Evolutionary conservation across 2,329 filamentous ascomycete species (phyloP).

Genomic region (Apiospora koreana): DNA sequence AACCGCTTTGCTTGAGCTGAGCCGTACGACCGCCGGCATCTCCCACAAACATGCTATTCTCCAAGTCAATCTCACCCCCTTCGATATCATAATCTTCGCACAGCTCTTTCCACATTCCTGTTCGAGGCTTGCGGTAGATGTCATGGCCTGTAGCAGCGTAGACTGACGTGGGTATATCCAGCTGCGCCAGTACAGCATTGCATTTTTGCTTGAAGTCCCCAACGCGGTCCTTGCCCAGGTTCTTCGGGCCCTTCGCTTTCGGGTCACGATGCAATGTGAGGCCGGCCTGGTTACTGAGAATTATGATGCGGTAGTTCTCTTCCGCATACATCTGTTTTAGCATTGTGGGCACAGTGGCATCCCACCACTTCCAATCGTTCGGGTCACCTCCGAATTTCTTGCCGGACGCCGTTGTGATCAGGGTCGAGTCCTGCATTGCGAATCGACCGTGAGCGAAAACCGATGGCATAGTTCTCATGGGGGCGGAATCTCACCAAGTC

Average conservation of each 20-base stretch:
- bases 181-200: constrained; percentile 64
- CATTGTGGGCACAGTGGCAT: constrained; percentile 65
- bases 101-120: constrained; percentile 79
- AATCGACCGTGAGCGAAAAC: constrained; percentile 11
- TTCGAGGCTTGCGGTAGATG: constrained; percentile 80
- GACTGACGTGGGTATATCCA: constrained; percentile 75
- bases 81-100: constrained; percentile 61
- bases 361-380: constrained; percentile 95
- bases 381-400: constrained; percentile 73
- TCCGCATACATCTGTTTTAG: constrained; percentile 66
- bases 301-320: constrained; percentile 73
- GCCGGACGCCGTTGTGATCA: constrained; percentile 79
- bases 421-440: constrained; percentile 72
- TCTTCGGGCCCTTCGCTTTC: constrained; percentile 66
- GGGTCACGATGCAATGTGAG: constrained; percentile 72
- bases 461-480: neutral
- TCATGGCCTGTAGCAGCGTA: constrained; percentile 88
- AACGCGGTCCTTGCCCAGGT: constrained; percentile 62
- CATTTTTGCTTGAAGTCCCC: constrained; percentile 83
- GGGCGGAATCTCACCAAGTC: constrained; percentile 53
- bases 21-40: constrained; percentile 72
- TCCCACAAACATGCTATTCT: constrained; percentile 80
- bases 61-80: constrained; percentile 63
- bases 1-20: constrained; percentile 46
- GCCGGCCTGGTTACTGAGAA: constrained; percentile 89